Evolutionary conservation across 2,329 filamentous ascomycete species (phyloP), one percentile per base, ranked within the genome.

Genomic region (Tolypocladium inflatum): DNA sequence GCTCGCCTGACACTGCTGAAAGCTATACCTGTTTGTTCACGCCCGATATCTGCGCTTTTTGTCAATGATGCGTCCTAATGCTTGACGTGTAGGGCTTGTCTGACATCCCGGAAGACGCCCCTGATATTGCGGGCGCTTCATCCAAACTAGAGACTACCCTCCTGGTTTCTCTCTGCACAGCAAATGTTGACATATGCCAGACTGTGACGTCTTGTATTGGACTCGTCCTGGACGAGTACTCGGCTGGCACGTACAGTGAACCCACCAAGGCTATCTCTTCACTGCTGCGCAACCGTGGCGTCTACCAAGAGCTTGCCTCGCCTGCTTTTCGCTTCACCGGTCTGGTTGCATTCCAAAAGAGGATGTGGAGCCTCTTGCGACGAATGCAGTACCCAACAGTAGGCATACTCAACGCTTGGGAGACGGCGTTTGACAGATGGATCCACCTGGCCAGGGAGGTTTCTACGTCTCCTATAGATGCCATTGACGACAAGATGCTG

Each of bases 361-460:
- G 85, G 45, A 77, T 85, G 38, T 79, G 85, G 51, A 77, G 78
- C 15, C 75, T 88, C 38, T 68, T 88, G 26, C 76, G 83, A 30
- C 79, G 79, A 54, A 81, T 88, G 73, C 78, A 82, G 54, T 80
- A 80, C 62, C 86, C 86, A 23, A 86, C 83, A 13, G 74, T 76
- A n/a, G 85, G 84, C n/a, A 87, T 89, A 56, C 71, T 89, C 35
- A 79, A 80, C 58, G 85, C 86, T 3, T 89, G 86, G 86, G 84
- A 87, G 63, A 75, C 76, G 21, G 83, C 84, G 1, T 88, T 88
- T 63, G 80, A 86, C 37, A 79, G 78, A 58, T 89, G 86, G 86
- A 75, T 85, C 23, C 76, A 81, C 60, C 73, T 88, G 8, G 86
- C 83, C 10, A 85, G 83, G 63, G 82, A 87, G 56, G 79, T 88